Evolutionary conservation across 2,329 filamentous ascomycete species (phyloP), one percentile per base, ranked within the genome.

Genomic region (Akanthomyces lecanii): DNA sequence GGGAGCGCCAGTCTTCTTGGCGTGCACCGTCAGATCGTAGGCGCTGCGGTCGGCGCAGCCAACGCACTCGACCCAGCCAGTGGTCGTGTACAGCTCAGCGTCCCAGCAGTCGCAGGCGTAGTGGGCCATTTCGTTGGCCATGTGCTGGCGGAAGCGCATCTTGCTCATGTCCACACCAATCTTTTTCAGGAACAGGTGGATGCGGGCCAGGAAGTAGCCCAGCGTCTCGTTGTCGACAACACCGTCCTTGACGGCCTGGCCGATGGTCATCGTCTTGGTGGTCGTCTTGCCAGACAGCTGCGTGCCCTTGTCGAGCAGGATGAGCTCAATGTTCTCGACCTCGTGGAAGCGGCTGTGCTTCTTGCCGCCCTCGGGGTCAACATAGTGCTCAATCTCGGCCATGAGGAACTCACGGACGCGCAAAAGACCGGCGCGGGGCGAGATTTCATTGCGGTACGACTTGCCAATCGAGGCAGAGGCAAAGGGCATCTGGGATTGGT

Each of bases 51-150:
- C 94, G 65, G 95, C 95, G 76, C 95, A 98, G 66, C 95, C 95
- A 71, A 98, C 94, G 75, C 94, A 98, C 81, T 99, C 95, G 66
- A 98, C 91, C 95, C 95, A 99, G 74, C 95, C 95, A 71, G 93
- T 93, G 65, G 90, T 93, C 63, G 91, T 98, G 66, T 90, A 82
- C 62, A 99, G 81, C 77, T 99, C 95, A 16, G 92, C 94, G 76
- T 99, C 95, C 95, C 95, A 98, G 80, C 95, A 99, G 80, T 99
- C 95, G 62, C 88, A 85, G 53, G 95, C 95, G 74, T 99, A 99
- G 78, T 99, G 95, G 18, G 95, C 84, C 83, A 85, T 86, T 72
- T 85, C 83, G 70, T 85, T 86, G 65, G 79, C 79, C 93, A 99
- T 97, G 79, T 99, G 95, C 78, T 99, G 95, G 72, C 95, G 87